Percentiles rank a stretch among this genome's conserved stretches.
Conservation (phyloP, 1,284 basidiomycete genomes). For the Ustilago cynodontis region DNA sequence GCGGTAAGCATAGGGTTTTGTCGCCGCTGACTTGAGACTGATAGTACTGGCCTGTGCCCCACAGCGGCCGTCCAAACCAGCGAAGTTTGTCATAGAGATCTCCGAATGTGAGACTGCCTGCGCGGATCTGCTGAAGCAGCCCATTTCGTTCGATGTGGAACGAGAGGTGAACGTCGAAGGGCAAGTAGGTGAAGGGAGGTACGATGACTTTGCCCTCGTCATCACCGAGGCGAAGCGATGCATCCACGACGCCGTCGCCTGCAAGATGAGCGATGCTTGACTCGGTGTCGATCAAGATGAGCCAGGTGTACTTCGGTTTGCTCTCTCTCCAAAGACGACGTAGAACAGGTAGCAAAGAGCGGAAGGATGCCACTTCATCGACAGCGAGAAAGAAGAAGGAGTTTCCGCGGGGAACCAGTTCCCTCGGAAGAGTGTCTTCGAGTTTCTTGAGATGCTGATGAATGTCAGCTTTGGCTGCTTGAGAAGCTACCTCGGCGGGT, state of each 20-base stretch:
- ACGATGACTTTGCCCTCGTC: conserved; percentile 10
- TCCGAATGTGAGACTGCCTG: conserved; percentile 1
- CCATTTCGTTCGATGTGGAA: not conserved
- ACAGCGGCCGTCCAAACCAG: conserved; percentile 3
- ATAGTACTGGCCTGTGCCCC: not conserved
- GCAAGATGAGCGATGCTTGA: no score
- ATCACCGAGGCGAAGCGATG: no score
- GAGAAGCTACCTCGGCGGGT: conserved; percentile 3
- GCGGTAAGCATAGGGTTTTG: not conserved
- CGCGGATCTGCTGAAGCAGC: not conserved
- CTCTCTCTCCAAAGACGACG: conserved; percentile 8
- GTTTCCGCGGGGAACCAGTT: not conserved
- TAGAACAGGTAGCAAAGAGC: not conserved
- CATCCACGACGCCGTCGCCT: no score
- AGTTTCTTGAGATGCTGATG: not conserved
- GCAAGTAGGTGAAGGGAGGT: conserved; percentile 11
- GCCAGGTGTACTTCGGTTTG: conserved; percentile 2
- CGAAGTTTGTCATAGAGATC: not conserved
- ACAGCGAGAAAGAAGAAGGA: conserved; percentile 14
- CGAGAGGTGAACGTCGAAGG: conserved; percentile 11
- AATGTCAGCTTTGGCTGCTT: not conserved
- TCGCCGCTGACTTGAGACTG: not conserved
- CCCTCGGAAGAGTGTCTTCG: no score
- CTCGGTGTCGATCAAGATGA: no score
- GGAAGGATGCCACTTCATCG: not conserved